These are phyloP conservation scores for Euphorbia celastroides DNA, from an alignment of 441 rosid genomes.

Conservation along the genomic window DNA sequence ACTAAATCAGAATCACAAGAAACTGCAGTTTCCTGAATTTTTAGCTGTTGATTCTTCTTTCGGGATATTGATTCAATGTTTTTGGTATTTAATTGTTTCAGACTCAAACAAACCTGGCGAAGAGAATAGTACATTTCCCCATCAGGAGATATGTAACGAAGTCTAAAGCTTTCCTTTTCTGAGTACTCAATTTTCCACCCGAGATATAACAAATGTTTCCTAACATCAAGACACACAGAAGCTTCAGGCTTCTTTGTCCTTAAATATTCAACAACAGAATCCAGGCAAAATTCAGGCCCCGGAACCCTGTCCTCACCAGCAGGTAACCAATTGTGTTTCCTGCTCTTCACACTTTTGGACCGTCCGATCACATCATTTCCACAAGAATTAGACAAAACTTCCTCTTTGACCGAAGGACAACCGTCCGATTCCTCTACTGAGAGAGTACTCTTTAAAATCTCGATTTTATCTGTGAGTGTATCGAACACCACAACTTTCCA, in stretches of 20 bases:
- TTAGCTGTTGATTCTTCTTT: slow-evolving; percentile 16
- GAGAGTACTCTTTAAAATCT: slow-evolving; percentile 28
- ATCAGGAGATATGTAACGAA: slow-evolving; percentile 62
- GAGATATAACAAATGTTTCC: slow-evolving; percentile 52
- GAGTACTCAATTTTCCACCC: slow-evolving; percentile 50
- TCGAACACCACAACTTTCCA: slow-evolving; percentile 51
- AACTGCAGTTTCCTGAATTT: slow-evolving; percentile 13
- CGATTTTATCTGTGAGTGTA: slow-evolving; percentile 39
- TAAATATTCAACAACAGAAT: slow-evolving; percentile 38
- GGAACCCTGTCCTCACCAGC: slow-evolving; percentile 35
- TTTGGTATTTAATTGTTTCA: slow-evolving; percentile 18
- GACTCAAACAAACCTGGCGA: slow-evolving; percentile 35
- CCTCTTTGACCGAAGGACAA: slow-evolving; percentile 13
- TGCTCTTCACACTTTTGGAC: slow-evolving; percentile 1
- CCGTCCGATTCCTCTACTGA: slow-evolving; percentile 21
- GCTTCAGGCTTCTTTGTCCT: not conserved
- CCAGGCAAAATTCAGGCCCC: slow-evolving; percentile 47
- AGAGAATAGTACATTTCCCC: slow-evolving; percentile 52
- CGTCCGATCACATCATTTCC: slow-evolving; percentile 9
- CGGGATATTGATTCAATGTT: slow-evolving; percentile 14
- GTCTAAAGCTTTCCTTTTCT: slow-evolving; percentile 21
- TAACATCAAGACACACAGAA: slow-evolving; percentile 22
- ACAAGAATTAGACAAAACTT: slow-evolving; percentile 21
- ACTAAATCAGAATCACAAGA: slow-evolving; percentile 19
- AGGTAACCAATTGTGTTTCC: slow-evolving; percentile 34